Percentiles rank a stretch among this genome's conserved stretches.
Evolutionary conservation across 768 basidiomycete species (phyloP).

Genomic region (Kondoa malvinella): DNA sequence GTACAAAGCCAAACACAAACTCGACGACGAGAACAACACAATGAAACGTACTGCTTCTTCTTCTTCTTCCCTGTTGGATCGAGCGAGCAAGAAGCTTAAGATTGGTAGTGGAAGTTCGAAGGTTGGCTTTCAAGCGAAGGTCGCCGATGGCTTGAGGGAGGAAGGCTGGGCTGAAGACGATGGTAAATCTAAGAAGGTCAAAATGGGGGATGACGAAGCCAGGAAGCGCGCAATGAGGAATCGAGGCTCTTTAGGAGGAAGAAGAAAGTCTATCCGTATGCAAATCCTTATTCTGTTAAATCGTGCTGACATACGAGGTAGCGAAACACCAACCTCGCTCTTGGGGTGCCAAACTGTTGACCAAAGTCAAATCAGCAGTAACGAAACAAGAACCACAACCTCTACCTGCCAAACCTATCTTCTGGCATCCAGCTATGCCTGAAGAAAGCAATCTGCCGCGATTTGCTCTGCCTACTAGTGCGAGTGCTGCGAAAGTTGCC

Average conservation of each 20-base stretch:
- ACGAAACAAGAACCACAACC: neutral
- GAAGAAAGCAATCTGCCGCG: neutral
- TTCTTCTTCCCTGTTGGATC: neutral
- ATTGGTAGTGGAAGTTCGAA: neutral
- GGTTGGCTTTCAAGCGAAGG: neutral
- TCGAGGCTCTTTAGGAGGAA: neutral
- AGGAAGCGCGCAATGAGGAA: neutral
- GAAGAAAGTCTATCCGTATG: neutral
- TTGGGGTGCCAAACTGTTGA: neutral
- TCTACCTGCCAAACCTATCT: neutral
- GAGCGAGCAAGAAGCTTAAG: neutral
- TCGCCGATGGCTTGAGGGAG: neutral
- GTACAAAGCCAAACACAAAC: neutral
- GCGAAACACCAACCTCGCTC: neutral
- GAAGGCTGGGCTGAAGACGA: neutral
- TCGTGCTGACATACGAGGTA: neutral
- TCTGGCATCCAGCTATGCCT: neutral
- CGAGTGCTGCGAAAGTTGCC: neutral
- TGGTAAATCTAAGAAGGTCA: neutral
- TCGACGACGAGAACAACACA: neutral
- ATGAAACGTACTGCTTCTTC: neutral
- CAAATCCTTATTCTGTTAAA: neutral
- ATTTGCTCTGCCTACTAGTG: neutral
- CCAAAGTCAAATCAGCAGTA: neutral
- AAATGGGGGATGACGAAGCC: neutral